Evolutionary conservation across 768 basidiomycete genomes (phyloP).

Genomic region (Suillus variegatus): DNA sequence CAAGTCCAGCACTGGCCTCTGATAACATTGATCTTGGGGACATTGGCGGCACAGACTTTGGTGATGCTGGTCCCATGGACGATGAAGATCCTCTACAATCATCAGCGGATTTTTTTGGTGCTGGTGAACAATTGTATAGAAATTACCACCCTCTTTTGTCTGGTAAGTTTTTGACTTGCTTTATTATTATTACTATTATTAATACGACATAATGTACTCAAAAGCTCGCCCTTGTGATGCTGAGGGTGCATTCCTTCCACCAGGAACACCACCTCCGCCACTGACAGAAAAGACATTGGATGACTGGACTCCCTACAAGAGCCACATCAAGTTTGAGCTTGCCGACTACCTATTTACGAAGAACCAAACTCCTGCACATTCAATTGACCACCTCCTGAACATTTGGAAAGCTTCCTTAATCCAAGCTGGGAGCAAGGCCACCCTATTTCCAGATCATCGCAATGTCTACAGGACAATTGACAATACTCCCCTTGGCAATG

Average conservation of each 20-base stretch:
- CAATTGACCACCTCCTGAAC: conserved; percentile 14
- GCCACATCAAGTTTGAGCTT: conserved; percentile 18
- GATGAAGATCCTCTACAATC: no score
- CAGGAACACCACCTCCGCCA: conserved; percentile 10
- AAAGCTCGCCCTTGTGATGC: conserved; percentile 9
- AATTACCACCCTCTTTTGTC: conserved; percentile 7
- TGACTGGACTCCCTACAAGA: conserved; percentile 17
- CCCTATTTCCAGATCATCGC: conserved; percentile 20
- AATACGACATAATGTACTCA: no score
- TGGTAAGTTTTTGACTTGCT: not conserved
- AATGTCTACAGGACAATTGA: conserved; percentile 30
- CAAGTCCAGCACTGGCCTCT: no score
- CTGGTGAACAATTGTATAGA: no score
- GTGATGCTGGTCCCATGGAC: no score
- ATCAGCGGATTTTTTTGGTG: no score
- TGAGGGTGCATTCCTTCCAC: conserved; percentile 1
- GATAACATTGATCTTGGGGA: no score
- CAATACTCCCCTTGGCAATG: conserved; percentile 23
- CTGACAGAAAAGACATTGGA: not conserved
- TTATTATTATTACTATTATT: no score
- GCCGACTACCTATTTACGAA: conserved; percentile 21
- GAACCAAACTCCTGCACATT: conserved; percentile 21
- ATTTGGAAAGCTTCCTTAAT: conserved; percentile 10
- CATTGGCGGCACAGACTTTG: no score
- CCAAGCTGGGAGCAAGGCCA: conserved; percentile 14